phyloP scores from a whole-genome alignment of 1,284 basidiomycete genomes.

The Farysia itapuensis region DNA sequence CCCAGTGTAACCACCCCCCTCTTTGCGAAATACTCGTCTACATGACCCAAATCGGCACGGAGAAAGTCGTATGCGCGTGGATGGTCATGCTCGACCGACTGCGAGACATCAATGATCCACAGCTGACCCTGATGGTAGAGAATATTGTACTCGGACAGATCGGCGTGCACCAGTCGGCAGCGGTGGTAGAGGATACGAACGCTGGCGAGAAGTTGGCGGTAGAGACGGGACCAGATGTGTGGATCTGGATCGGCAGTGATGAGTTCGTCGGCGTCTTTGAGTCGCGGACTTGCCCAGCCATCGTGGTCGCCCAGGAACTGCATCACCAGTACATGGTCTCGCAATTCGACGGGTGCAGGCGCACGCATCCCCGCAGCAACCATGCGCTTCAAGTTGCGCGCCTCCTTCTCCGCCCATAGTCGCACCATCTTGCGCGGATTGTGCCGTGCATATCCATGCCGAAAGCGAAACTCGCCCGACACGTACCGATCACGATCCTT shows the following conservation, averaged over 20 bases:
- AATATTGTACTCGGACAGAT: constrained; percentile 97
- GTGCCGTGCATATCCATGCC: constrained; percentile 83
- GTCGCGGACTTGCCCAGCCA: constrained; percentile 51
- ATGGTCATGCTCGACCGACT: constrained; percentile 98
- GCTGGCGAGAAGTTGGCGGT: constrained; percentile 77
- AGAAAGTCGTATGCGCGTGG: constrained; percentile 85
- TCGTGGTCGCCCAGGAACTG: constrained; percentile 72
- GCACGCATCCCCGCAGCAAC: constrained; percentile 78
- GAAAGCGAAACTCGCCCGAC: constrained; percentile 83
- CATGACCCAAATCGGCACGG: constrained; percentile 84
- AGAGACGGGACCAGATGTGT: constrained; percentile 64
- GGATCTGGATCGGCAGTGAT: constrained; percentile 31
- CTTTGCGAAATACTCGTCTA: constrained; percentile 83
- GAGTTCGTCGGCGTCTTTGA: constrained; percentile 52
- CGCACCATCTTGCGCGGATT: constrained; percentile 99
- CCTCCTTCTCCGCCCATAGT: constrained; percentile 98
- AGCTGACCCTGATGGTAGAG: constrained; percentile 73
- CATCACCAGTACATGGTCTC: constrained; percentile 98
- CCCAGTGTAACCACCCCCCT: constrained; percentile 77
- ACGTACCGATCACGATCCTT: constrained; percentile 96
- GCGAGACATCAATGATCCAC: constrained; percentile 96
- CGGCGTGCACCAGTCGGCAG: constrained; percentile 94
- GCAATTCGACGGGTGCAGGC: constrained; percentile 85
- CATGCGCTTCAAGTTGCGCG: constrained; percentile 88
- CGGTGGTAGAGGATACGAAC: constrained; percentile 83